Conservation (phyloP, 2,329 filamentous ascomycete species). For the Xylariales sp. region DNA sequence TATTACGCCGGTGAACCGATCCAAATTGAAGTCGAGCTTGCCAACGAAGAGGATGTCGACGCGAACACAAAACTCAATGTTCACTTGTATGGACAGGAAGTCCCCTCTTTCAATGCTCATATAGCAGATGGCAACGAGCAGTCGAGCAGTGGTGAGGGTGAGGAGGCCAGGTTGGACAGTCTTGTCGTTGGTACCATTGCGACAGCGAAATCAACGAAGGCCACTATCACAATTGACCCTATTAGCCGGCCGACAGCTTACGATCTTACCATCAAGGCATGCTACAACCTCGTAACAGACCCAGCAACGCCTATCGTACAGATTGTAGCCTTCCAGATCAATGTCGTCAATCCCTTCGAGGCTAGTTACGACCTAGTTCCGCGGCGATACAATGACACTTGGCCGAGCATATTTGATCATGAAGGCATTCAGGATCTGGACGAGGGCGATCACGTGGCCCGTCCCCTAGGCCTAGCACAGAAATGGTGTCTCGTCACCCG, state of each 20-base stretch:
- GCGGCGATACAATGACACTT: constrained; percentile 68
- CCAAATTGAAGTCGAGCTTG: constrained; percentile 60
- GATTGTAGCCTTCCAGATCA: constrained; percentile 61
- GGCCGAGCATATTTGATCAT: constrained; percentile 81
- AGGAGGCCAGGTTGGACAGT: constrained; percentile 38
- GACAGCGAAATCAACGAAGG: constrained; percentile 36
- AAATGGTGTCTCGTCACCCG: constrained; percentile 73
- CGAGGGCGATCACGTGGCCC: constrained; percentile 22
- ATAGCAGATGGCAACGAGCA: constrained; percentile 29
- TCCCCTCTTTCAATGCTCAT: constrained; percentile 41
- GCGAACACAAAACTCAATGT: constrained; percentile 68
- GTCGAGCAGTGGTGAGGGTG: constrained; percentile 28
- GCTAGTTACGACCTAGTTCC: constrained; percentile 86
- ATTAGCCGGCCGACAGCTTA: constrained; percentile 50
- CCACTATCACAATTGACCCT: constrained; percentile 46
- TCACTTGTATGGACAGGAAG: constrained; percentile 55
- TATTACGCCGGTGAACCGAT: constrained; percentile 85
- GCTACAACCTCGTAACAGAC: constrained; percentile 77
- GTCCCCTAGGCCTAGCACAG: constrained; percentile 64
- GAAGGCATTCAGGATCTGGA: constrained; percentile 39
- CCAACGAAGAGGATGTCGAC: constrained; percentile 75
- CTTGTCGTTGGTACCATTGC: constrained; percentile 43
- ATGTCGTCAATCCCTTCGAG: constrained; percentile 80
- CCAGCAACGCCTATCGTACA: constrained; percentile 77
- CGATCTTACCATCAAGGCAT: constrained; percentile 66